Evolutionary conservation across 2,329 filamentous ascomycete genomes (phyloP).

Genomic region (Colletotrichum chrysophilum): DNA sequence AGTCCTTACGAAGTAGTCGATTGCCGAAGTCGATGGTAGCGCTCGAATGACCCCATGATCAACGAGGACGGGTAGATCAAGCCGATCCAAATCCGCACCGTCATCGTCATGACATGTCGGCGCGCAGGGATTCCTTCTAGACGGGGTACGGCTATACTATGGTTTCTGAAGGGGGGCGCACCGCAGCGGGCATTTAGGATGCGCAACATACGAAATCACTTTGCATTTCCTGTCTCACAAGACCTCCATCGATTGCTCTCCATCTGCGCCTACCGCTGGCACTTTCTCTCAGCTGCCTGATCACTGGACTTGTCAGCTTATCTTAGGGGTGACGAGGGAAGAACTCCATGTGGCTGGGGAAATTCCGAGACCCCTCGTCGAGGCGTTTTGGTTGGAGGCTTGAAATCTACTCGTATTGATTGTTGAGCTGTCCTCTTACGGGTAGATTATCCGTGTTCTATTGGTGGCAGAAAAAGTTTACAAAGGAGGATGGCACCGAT

Average conservation of each 20-base stretch:
- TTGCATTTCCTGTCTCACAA: background rate
- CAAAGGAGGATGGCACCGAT: background rate
- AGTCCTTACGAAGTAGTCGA: background rate
- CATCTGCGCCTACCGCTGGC: background rate
- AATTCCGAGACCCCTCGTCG: background rate
- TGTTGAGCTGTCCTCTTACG: background rate
- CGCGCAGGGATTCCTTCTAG: background rate
- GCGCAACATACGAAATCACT: background rate
- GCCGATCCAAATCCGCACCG: background rate
- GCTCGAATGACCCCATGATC: background rate
- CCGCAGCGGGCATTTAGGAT: constrained; percentile 1
- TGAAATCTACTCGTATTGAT: background rate
- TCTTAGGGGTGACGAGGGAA: background rate
- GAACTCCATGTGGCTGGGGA: background rate
- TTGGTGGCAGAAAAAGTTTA: background rate
- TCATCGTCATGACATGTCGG: background rate
- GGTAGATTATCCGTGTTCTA: background rate
- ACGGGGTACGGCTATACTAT: background rate
- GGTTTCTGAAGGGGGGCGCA: background rate
- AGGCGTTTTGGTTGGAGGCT: background rate
- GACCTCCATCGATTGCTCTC: background rate
- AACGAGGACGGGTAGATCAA: background rate
- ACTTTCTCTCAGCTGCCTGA: background rate
- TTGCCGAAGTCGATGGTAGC: background rate
- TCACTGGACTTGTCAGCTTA: background rate